phyloP scores from a whole-genome alignment of 805 yeast genomes.

The Ogataea pignaliae region DNA sequence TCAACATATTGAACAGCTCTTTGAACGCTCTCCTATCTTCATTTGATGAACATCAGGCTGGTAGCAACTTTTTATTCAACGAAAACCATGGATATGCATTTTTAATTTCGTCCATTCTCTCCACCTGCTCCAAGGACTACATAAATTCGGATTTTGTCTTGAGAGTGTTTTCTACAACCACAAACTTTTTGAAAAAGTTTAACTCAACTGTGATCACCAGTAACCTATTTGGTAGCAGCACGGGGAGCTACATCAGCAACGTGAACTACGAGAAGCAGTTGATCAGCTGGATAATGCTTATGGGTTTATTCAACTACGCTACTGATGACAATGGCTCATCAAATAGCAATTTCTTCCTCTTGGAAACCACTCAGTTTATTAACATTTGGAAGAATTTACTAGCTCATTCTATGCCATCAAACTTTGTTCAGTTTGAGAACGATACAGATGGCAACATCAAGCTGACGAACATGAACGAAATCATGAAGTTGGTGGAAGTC shows the following conservation, averaged over 20 bases:
- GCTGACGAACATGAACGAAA: slow-evolving; percentile 30
- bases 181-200: slow-evolving; percentile 29
- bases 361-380: slow-evolving; percentile 56
- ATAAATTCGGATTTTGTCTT: slow-evolving; percentile 30
- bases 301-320: slow-evolving; percentile 57
- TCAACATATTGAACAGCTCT: slow-evolving; percentile 30
- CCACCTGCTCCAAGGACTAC: slow-evolving; percentile 26
- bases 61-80: slow-evolving; percentile 19
- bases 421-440: slow-evolving; percentile 29
- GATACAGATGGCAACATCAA: slow-evolving; percentile 29
- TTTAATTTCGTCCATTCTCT: slow-evolving; percentile 28
- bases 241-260: slow-evolving; percentile 26
- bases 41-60: slow-evolving; percentile 30
- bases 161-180: slow-evolving; percentile 25
- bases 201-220: slow-evolving; percentile 32
- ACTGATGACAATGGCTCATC: slow-evolving; percentile 21
- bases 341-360: slow-evolving; percentile 47
- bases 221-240: slow-evolving; percentile 28
- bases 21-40: slow-evolving; percentile 32
- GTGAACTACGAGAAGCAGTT: slow-evolving; percentile 33
- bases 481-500: slow-evolving; percentile 41
- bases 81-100: slow-evolving; percentile 30
- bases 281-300: slow-evolving; percentile 57
- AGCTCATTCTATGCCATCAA: slow-evolving; percentile 44
- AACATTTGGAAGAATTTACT: slow-evolving; percentile 60